These are phyloP conservation scores for Ophiocordyceps australis DNA, from an alignment of 2,329 filamentous ascomycete species.

Conservation along the genomic window DNA sequence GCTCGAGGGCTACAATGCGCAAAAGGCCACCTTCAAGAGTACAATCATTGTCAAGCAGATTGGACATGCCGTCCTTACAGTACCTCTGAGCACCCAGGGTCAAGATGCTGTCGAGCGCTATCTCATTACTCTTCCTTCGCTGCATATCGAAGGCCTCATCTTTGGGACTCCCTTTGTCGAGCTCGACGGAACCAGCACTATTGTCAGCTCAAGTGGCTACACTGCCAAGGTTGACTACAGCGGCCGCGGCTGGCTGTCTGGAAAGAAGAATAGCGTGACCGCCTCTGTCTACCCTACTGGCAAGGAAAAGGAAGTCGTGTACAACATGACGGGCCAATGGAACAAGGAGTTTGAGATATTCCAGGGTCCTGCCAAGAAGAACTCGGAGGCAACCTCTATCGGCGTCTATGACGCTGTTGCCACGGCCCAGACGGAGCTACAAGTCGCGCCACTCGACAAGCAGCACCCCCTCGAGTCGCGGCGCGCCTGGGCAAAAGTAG, in stretches of 20 bases:
- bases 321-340: constrained; percentile 84
- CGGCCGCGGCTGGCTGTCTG: constrained; percentile 85
- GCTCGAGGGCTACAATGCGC: constrained; percentile 81
- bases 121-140: constrained; percentile 75
- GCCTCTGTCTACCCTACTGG: constrained; percentile 55
- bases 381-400: constrained; percentile 27
- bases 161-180: constrained; percentile 79
- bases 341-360: constrained; percentile 66
- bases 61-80: constrained; percentile 68
- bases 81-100: constrained; percentile 29
- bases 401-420: constrained; percentile 42
- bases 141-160: constrained; percentile 89
- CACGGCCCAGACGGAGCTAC: constrained; percentile 45
- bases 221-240: constrained; percentile 83
- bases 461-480: constrained; percentile 81
- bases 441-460: constrained; percentile 51
- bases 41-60: constrained; percentile 94
- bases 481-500: constrained; percentile 75
- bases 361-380: constrained; percentile 37
- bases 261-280: constrained; percentile 84
- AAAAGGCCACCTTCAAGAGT: constrained; percentile 85
- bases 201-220: constrained; percentile 73
- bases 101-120: constrained; percentile 41
- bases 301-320: constrained; percentile 56
- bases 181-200: constrained; percentile 69